These are phyloP conservation scores for Chytriomyces hyalinus DNA, from an alignment of 192 early-diverging fungal genomes.

Conservation along the genomic window DNA sequence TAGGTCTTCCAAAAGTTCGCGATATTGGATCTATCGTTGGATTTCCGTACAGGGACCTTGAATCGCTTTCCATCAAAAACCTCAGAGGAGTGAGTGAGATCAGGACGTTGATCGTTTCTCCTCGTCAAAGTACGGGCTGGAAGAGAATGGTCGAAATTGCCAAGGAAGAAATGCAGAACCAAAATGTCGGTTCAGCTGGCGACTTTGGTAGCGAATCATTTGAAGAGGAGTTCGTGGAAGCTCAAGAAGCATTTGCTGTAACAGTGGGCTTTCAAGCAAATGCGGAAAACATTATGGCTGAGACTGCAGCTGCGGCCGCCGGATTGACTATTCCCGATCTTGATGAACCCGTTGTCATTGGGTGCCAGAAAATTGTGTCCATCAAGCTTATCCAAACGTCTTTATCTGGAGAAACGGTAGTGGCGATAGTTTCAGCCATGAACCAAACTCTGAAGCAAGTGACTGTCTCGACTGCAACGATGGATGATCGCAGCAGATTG, in stretches of 20 bases:
- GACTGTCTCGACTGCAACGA: background rate
- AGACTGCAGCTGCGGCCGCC: background rate
- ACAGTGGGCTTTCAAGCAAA: conserved; percentile 11
- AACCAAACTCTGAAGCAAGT: conserved; percentile 5
- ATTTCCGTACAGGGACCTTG: background rate
- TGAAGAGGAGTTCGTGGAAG: background rate
- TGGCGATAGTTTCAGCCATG: conserved; percentile 16
- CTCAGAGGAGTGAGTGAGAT: conserved; percentile 5
- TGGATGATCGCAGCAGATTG: conserved; percentile 6
- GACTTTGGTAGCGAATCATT: background rate
- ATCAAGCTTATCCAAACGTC: background rate
- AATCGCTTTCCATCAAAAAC: conserved; percentile 19
- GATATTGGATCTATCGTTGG: conserved; percentile 18
- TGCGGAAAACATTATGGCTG: background rate
- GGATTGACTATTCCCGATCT: conserved; percentile 5
- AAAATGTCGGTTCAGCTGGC: background rate
- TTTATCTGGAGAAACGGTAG: conserved; percentile 3
- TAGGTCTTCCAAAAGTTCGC: conserved; percentile 4
- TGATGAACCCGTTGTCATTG: conserved; percentile 14
- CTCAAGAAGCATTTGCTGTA: background rate
- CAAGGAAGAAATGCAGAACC: background rate
- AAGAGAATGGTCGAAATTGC: conserved; percentile 12
- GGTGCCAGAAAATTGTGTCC: background rate
- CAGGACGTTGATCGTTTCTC: background rate
- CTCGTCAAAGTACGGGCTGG: conserved; percentile 10